phyloP scores from a whole-genome alignment of 2,329 filamentous ascomycete species.

The Penicillium sp. region DNA sequence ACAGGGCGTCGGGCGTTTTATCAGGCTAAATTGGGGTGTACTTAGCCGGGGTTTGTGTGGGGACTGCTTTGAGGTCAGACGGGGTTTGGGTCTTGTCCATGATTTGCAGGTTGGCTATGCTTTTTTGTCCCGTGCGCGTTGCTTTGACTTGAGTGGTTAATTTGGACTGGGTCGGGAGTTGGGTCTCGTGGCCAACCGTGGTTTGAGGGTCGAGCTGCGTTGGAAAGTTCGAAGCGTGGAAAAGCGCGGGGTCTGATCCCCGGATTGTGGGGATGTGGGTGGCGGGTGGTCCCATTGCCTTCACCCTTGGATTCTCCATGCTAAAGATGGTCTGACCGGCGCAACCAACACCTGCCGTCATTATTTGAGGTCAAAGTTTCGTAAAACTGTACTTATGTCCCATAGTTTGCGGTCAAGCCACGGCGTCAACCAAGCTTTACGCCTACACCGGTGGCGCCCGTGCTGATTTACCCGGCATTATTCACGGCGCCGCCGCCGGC shows the following conservation, averaged over 20 bases:
- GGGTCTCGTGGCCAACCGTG: background rate
- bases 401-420: background rate
- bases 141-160: background rate
- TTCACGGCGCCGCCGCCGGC: background rate
- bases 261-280: background rate
- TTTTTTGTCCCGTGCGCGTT: background rate
- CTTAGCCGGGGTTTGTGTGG: background rate
- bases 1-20: background rate
- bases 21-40: background rate
- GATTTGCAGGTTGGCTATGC: background rate
- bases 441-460: background rate
- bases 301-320: background rate
- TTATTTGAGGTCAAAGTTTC: background rate
- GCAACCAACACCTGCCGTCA: no score
- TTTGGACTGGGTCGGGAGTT: background rate
- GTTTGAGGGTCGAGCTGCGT: background rate
- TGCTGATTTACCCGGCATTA: background rate
- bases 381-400: background rate
- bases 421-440: background rate
- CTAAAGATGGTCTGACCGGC: background rate
- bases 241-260: background rate
- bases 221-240: background rate
- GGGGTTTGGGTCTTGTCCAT: no score
- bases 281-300: background rate
- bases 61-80: background rate